Conservation (phyloP, 257 asterid species). For the Nicotiana noctiflora region DNA sequence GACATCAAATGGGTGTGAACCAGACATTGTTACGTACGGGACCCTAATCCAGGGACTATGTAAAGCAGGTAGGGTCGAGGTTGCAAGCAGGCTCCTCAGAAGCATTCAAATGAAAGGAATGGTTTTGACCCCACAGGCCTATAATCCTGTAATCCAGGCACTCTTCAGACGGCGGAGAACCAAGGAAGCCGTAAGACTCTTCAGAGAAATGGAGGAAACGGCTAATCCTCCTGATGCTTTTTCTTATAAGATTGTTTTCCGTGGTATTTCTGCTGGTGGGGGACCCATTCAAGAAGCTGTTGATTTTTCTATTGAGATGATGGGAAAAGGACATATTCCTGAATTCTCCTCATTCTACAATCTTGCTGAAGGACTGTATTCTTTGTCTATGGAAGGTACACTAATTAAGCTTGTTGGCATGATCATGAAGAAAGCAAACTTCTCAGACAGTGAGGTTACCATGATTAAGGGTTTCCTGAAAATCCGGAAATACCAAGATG, state of each 20-base stretch:
- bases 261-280: constrained; percentile 84
- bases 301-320: constrained; percentile 73
- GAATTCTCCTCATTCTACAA: constrained; percentile 58
- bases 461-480: constrained; percentile 25
- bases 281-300: constrained; percentile 88
- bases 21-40: constrained; percentile 78
- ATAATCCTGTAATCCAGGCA: constrained; percentile 76
- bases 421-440: constrained; percentile 50
- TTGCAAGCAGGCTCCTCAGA: constrained; percentile 65
- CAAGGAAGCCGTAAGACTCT: constrained; percentile 66
- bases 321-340: constrained; percentile 57
- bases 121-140: constrained; percentile 65
- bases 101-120: constrained; percentile 84
- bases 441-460: constrained; percentile 52
- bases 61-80: constrained; percentile 62
- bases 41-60: constrained; percentile 81
- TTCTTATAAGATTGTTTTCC: constrained; percentile 57
- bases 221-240: constrained; percentile 74
- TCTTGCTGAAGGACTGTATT: constrained; percentile 85
- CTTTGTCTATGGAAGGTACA: constrained; percentile 73
- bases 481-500: no score
- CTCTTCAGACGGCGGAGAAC: constrained; percentile 52
- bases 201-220: constrained; percentile 89
- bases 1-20: constrained; percentile 76
- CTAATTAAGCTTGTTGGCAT: constrained; percentile 46